Conservation (phyloP, 1,284 basidiomycete species). For the Cystobasidium pallidum region DNA sequence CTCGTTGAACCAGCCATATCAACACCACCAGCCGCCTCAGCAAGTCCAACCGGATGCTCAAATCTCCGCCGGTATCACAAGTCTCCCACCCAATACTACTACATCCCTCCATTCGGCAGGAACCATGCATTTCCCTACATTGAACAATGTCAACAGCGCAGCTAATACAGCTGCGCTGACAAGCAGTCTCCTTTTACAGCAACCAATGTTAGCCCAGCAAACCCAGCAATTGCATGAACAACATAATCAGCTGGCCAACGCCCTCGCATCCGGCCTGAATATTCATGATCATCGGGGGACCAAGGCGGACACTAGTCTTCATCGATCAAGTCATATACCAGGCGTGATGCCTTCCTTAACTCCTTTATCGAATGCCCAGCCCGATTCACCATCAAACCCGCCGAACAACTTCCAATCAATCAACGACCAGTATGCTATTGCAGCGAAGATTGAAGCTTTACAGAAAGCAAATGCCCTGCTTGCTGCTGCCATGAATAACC, state of each 20-base stretch:
- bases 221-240: slow-evolving; percentile 38
- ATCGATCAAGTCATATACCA: neutral
- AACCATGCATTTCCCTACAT: slow-evolving; percentile 33
- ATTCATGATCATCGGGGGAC: neutral
- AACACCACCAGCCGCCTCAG: neutral
- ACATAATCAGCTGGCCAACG: slow-evolving; percentile 32
- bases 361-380: neutral
- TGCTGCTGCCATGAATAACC: slow-evolving; percentile 21
- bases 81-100: neutral
- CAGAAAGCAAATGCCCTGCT: slow-evolving; percentile 37
- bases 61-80: neutral
- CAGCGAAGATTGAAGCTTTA: slow-evolving; percentile 35
- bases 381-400: neutral
- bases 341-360: neutral
- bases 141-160: slow-evolving; percentile 8
- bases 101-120: neutral
- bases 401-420: neutral
- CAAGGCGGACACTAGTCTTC: neutral
- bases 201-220: slow-evolving; percentile 26
- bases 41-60: neutral
- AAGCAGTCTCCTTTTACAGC: slow-evolving; percentile 16
- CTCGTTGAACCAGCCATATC: neutral
- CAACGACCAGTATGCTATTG: slow-evolving; percentile 15
- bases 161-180: slow-evolving; percentile 15
- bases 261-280: slow-evolving; percentile 16